phyloP scores from a whole-genome alignment of 2,329 filamentous ascomycete species.

The Orbilia blumenaviensis region DNA sequence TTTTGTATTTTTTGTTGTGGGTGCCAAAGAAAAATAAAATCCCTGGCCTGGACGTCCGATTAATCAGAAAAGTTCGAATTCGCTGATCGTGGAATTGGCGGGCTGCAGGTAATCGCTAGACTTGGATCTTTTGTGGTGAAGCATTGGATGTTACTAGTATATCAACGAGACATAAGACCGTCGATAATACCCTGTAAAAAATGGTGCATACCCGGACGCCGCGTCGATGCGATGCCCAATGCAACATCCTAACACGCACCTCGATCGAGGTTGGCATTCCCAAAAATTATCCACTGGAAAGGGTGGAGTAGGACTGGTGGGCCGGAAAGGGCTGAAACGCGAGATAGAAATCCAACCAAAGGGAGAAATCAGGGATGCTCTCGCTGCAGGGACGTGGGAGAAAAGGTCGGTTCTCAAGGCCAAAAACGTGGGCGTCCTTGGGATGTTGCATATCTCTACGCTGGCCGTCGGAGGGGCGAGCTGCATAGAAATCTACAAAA shows the following conservation, averaged over 20 bases:
- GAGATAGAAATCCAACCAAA: conserved; percentile 42
- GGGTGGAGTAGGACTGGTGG: conserved; percentile 37
- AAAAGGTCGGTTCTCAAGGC: conserved; percentile 15
- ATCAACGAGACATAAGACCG: neutral
- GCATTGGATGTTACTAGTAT: neutral
- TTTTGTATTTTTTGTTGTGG: conserved; percentile 12
- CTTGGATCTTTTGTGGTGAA: neutral
- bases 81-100: neutral
- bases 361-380: conserved; percentile 41
- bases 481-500: conserved; percentile 25
- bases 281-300: conserved; percentile 27
- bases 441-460: conserved; percentile 39
- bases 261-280: conserved; percentile 28
- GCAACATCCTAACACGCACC: conserved; percentile 29
- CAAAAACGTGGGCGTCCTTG: conserved; percentile 53
- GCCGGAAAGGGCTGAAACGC: conserved; percentile 52
- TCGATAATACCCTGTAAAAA: conserved; percentile 4
- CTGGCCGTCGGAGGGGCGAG: conserved; percentile 40
- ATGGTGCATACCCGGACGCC: conserved; percentile 20
- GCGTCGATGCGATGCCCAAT: conserved; percentile 34
- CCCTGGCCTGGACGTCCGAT: conserved; percentile 29
- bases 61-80: neutral
- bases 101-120: neutral
- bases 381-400: conserved; percentile 52
- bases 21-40: neutral